Evolutionary conservation across 225 moss, liverwort and hornwort species (phyloP), one percentile per base, ranked within the genome.

Genomic region (Rhytidiadelphus loreus): DNA sequence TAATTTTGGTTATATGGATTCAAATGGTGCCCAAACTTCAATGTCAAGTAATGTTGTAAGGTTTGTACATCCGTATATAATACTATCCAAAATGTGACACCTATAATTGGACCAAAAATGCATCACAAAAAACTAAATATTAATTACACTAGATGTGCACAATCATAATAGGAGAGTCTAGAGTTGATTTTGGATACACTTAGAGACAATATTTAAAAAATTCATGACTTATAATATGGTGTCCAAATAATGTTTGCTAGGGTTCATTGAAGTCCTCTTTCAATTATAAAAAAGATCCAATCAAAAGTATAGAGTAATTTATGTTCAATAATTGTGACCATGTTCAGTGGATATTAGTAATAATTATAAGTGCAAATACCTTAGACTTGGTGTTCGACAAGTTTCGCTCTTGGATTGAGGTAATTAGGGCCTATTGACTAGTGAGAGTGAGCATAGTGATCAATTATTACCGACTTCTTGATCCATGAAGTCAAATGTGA

Each of bases 321-420:
- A 16, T 26, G 8, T 39, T 39, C 3, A 41, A 41, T 70, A 70
- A 14, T 41, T 41, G 8, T 41, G 26, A 41, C 5, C 15, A 4
- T 23, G 1, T 2, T 41, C 0, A 26, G 0, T 25, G 3, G 7
- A 15, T 8, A 70, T 41, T 70, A 41, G 8, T 70, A 9, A 41
- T 8, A 25, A 41, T 41, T 70, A 15, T 16, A 25, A 25, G 5
- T 14, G 70, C 1, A 0, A 3, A 25, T 71, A 43, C 16, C 9
- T 41, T 26, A 16, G 2, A 26, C 43, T 71, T 15, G 15, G 26
- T 71, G 8, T 41, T 43, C 7, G 2, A 26, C 2, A 0, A 71
- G 15, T 26, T 26, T 71, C 43, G 26, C 9, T 26, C 2, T 43
- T 43, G 26, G 26, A 71, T 71, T 71, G 9, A 9, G 2, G 2